Conservation (phyloP, 768 basidiomycete species). For the Kwoniella pini region DNA sequence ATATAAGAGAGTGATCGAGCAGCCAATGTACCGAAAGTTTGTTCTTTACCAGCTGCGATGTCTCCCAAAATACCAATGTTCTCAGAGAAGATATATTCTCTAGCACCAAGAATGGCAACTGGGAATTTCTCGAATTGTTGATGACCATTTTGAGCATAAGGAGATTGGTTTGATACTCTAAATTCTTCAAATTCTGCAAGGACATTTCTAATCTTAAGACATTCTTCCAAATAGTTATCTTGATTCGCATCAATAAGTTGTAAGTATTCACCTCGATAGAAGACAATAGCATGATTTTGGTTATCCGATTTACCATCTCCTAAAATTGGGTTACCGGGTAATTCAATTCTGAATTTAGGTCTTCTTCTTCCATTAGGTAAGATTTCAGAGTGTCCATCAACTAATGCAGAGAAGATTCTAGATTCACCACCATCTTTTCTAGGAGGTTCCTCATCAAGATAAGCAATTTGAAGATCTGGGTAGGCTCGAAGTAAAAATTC, state of each 20-base stretch:
- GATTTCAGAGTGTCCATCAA: slow-evolving; percentile 98
- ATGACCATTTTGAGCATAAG: slow-evolving; percentile 85
- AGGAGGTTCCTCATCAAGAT: slow-evolving; percentile 92
- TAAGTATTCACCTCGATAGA: slow-evolving; percentile 98
- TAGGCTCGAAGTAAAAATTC: slow-evolving; percentile 97
- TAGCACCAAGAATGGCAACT: slow-evolving; percentile 95
- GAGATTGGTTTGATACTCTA: slow-evolving; percentile 76
- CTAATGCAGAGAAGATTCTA: slow-evolving; percentile 89
- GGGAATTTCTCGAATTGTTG: slow-evolving; percentile 85
- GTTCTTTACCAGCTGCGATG: slow-evolving; percentile 97
- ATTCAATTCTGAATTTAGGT: slow-evolving; percentile 97
- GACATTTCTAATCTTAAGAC: slow-evolving; percentile 98
- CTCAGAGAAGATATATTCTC: slow-evolving; percentile 99
- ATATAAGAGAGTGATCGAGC: slow-evolving; percentile 95
- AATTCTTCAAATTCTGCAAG: slow-evolving; percentile 98
- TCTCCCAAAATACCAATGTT: slow-evolving; percentile 99
- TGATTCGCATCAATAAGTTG: slow-evolving; percentile 99
- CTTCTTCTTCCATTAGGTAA: slow-evolving; percentile 80
- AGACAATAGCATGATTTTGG: slow-evolving; percentile 99
- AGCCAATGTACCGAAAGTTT: slow-evolving; percentile 97
- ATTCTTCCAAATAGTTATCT: slow-evolving; percentile 99
- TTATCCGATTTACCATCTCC: slow-evolving; percentile 99
- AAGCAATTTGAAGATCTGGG: slow-evolving; percentile 97
- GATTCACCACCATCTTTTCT: slow-evolving; percentile 94
- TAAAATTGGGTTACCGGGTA: slow-evolving; percentile 97